Base-by-base conservation (phyloP, 768 basidiomycete species). In the Mycena olivaceomarginata region DNA sequence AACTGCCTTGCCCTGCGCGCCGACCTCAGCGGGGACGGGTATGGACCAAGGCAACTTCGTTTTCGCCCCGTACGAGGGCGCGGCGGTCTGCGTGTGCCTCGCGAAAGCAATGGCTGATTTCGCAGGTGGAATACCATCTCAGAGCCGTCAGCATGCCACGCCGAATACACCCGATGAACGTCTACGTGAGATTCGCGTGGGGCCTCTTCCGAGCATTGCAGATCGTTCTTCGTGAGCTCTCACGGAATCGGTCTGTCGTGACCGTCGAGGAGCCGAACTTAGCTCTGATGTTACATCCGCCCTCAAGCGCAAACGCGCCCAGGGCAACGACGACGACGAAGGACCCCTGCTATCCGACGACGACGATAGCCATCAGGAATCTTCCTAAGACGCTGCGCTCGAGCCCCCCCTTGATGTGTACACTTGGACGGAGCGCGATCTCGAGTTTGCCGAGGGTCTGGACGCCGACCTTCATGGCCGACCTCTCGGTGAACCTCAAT, bases 1-100 rank as follows among this genome's bases (percentile, higher is more conserved):
- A 77, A 77, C 63, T 64, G 65, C 62, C 70, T 77, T 18, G 60
- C 76, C 15, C 16, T 73, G 51, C 66, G 76, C 39, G 66, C 71
- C 53, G 76, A 77, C 39, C 62, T 77, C 48, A 43, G 7, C 41
- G 39, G 13, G 1, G n/a, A n/a, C 37, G 15, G 70, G 66, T 6
- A 63, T 77, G 60, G 67, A 73, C 46, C 11, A 57, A 8, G 71
- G 76, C 20, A 22, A 60, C 22, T 69, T 77, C 39, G 67, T 77
- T 13, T 72, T 77, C 37, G 60, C 66, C 59, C 76, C 67, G 15
- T 62, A 9, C 59, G 12, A 16, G 4, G n/a, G n/a, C 18, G 11
- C 43, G 31, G 51, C 20, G 12, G 71, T 65, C 45, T 68, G 70
- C 60, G 46, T 77, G 10, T 68, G 65, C 60, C 66, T 77, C 40